phyloP scores from a whole-genome alignment of 2,329 filamentous ascomycete genomes.

The Colletotrichum magnum region DNA sequence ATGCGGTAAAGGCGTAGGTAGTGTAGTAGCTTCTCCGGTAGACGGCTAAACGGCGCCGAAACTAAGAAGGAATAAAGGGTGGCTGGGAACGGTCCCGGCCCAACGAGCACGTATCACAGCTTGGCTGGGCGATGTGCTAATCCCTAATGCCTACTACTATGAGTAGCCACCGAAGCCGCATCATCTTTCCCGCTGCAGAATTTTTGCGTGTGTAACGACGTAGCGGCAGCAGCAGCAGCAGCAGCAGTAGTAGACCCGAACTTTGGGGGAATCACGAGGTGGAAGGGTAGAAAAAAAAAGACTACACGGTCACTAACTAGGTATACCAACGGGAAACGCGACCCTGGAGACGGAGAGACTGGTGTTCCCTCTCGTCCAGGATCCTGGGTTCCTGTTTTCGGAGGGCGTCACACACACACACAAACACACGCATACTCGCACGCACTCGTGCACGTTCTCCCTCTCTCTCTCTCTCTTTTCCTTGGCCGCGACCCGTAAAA shows the following conservation, averaged over 20 bases:
- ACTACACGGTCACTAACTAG: too few relatives aligned
- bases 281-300: too few relatives aligned
- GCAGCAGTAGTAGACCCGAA: too few relatives aligned
- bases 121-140: neutral
- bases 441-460: too few relatives aligned
- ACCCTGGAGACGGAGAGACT: neutral
- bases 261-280: too few relatives aligned
- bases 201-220: constrained; percentile 29
- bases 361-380: neutral
- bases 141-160: too few relatives aligned
- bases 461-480: too few relatives aligned
- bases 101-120: neutral
- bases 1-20: neutral
- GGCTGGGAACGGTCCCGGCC: constrained; percentile 2
- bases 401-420: too few relatives aligned
- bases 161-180: neutral
- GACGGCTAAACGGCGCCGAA: neutral
- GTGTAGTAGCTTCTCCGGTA: neutral
- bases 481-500: too few relatives aligned
- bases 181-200: constrained; percentile 33
- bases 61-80: neutral
- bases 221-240: constrained; percentile 8
- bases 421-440: too few relatives aligned
- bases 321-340: neutral
- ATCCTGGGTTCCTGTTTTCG: constrained; percentile 5